Evolutionary conservation across 371 early-diverging fungal species (phyloP).

Genomic region (Synchytrium microbalum): DNA sequence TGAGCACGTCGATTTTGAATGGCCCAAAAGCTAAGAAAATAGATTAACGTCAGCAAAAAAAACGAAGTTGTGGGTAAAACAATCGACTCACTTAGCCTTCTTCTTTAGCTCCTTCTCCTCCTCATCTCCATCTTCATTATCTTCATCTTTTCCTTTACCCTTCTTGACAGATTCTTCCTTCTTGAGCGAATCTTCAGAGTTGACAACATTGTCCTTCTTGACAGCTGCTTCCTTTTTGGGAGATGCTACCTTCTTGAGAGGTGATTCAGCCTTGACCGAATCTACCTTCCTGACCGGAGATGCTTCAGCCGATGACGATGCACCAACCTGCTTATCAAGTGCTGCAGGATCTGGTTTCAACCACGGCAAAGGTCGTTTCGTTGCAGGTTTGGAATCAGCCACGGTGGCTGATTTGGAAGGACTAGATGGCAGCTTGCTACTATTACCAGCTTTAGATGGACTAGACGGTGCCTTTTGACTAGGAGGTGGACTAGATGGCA

Average conservation of each 20-base stretch:
- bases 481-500: no score
- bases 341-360: not conserved
- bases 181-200: not conserved
- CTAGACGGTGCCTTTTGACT: no score
- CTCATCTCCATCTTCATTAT: not conserved
- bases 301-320: not conserved
- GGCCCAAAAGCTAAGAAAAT: conserved; percentile 27
- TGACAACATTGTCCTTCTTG: not conserved
- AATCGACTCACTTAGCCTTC: not conserved
- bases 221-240: not conserved
- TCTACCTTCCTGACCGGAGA: not conserved
- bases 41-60: conserved; percentile 65
- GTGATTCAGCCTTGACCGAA: not conserved
- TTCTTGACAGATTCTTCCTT: not conserved
- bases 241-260: not conserved
- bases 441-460: no score
- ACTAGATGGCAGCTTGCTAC: no score
- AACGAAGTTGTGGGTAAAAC: not conserved
- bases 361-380: not conserved
- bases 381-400: no score
- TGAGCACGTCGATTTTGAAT: conserved; percentile 23
- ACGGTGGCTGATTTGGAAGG: no score
- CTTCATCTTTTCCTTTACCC: not conserved
- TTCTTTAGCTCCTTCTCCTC: not conserved
- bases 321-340: not conserved